A percentile compares a stretch with the other conserved stretches of the same genome.
Evolutionary conservation across 345 rosid genomes (phyloP).

Genomic region (Abelmoschus esculentus): DNA sequence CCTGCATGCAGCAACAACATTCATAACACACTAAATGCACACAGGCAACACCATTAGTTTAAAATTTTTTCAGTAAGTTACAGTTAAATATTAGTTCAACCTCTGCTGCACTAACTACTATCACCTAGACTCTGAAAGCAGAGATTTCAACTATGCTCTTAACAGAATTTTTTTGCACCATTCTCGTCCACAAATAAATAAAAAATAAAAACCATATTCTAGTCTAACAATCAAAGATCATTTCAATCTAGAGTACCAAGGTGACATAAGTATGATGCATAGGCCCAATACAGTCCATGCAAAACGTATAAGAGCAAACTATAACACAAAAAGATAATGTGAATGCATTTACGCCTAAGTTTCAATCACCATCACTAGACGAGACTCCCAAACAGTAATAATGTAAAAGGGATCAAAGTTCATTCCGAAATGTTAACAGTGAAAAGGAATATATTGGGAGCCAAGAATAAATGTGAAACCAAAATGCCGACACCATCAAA

Average conservation of each 20-base stretch:
- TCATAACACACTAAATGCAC: not conserved
- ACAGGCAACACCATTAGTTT: not conserved
- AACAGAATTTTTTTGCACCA: not conserved
- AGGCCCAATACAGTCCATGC: not conserved
- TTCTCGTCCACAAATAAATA: not conserved
- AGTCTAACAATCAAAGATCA: not conserved
- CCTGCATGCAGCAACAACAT: not conserved
- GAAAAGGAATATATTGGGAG: not conserved
- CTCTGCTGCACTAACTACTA: not conserved
- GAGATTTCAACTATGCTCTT: not conserved
- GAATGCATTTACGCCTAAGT: not conserved
- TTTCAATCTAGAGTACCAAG: not conserved
- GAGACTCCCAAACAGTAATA: not conserved
- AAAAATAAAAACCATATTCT: not conserved
- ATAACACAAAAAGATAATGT: not conserved
- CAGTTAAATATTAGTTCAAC: not conserved
- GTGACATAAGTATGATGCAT: not conserved
- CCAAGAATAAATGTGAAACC: constrained; percentile 6
- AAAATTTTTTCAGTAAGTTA: not conserved
- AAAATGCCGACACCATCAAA: not conserved
- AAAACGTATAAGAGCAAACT: not conserved
- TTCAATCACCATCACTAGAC: constrained; percentile 8
- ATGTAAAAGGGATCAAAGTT: not conserved
- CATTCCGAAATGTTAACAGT: not conserved
- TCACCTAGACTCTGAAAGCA: not conserved